Base-by-base conservation (phyloP, 164 flowering plant species). In the Liquidambar formosana region DNA sequence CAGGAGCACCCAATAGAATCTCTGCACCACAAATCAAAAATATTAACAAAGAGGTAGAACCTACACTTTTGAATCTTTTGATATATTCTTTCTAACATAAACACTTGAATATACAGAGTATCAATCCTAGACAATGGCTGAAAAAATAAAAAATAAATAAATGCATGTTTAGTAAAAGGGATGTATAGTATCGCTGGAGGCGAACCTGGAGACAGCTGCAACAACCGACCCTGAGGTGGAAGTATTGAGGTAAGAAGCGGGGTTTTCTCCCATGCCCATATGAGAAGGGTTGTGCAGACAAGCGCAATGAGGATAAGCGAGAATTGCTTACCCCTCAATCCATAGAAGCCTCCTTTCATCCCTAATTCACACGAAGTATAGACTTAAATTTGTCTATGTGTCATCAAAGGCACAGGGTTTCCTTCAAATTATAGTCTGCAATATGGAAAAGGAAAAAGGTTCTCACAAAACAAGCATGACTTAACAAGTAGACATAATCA, bases 191-290 rank as follows among this genome's bases (percentile, higher is more conserved):
- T 63, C 10, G 18, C 8, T 21, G 28, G 33, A 72, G 25, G 51
- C 80, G 27, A 73, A 91, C 97, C 92, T 85, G 81, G 73, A 65
- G 83, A 63, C 21, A 84, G 68, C 64, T 65, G 73, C 69, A 80
- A 61, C 10, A 59, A 25, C 47, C 21, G 79, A 69, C 43, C 68
- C 65, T 76, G 78, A 19, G 84, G 80, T 44, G 83, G 88, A 27
- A 78, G 71, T 2, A 85, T 76, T 14, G 84, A 51, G 1, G 82
- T 25, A 21, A 86, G 84, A 52, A 77, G 28, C 8, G 89, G 74
- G 44, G 78, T 80, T 76, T 76, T 85, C 46, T 86, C 82, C 85
- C 90, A 89, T 69, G 82, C 78, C 87, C 85, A 86, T n/a, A 81
- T 26, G 67, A 91, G 53, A 75, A 91, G 62, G 21, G 82, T 76